phyloP scores from a whole-genome alignment of 345 rosid species.

The Bretschneidera sinensis region DNA sequence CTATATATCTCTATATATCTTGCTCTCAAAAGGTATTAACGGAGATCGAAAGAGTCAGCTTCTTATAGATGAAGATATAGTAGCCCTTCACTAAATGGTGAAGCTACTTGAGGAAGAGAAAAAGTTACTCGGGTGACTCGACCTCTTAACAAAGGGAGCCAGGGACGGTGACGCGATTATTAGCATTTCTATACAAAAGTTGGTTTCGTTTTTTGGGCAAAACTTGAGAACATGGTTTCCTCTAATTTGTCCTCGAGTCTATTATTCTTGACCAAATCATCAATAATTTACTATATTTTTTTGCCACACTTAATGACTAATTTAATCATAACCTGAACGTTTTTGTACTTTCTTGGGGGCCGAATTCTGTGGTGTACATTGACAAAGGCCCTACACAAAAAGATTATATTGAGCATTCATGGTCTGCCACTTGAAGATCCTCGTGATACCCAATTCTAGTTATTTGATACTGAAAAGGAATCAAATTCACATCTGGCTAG shows the following conservation, averaged over 20 bases:
- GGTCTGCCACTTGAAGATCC: neutral
- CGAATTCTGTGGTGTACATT: constrained; percentile 22
- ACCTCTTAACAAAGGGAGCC: constrained; percentile 30
- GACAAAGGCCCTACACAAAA: constrained; percentile 16
- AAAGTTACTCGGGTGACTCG: constrained; percentile 56
- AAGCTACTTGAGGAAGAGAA: constrained; percentile 44
- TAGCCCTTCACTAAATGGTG: constrained; percentile 48
- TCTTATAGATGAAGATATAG: no score
- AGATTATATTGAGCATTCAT: neutral
- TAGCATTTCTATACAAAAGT: no score
- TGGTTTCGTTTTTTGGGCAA: no score
- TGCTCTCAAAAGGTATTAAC: no score
- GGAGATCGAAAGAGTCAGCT: no score
- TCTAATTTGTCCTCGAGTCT: neutral
- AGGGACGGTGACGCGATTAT: neutral
- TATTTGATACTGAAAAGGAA: neutral
- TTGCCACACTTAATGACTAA: no score
- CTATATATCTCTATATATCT: no score
- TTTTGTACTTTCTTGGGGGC: neutral
- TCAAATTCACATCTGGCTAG: no score
- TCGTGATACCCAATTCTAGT: neutral
- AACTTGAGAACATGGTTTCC: neutral
- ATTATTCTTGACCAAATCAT: neutral
- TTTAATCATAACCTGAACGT: no score
- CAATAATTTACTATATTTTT: no score